Percentiles rank a stretch among this genome's conserved stretches.
Conservation (phyloP, 495 filamentous ascomycete species). For the Xylaria sp. region DNA sequence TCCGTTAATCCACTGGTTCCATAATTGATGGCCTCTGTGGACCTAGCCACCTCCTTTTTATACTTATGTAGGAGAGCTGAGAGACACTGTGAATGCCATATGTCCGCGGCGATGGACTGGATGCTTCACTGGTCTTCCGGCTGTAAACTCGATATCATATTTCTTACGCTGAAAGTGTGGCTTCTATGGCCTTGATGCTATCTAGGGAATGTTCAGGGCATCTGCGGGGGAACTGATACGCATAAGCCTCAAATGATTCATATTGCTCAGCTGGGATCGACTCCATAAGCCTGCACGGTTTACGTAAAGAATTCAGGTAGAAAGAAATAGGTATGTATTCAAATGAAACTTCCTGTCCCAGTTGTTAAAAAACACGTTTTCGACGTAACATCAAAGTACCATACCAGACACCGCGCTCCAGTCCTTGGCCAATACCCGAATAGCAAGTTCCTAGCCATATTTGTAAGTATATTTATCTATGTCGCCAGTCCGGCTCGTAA, state of each 20-base stretch:
- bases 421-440: constrained; percentile 10
- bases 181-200: background rate
- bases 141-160: too few species aligned
- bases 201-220: too few species aligned
- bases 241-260: background rate
- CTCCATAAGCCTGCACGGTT: background rate
- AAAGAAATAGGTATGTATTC: background rate
- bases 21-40: background rate
- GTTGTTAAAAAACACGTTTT: constrained; percentile 12
- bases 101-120: too few species aligned
- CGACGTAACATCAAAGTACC: constrained; percentile 7
- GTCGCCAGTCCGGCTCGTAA: background rate
- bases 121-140: too few species aligned
- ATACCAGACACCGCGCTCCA: constrained; percentile 27
- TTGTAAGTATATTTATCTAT: background rate
- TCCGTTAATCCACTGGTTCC: background rate
- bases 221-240: too few species aligned
- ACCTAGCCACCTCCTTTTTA: too few species aligned
- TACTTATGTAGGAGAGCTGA: too few species aligned
- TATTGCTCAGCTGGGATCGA: background rate
- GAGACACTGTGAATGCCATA: too few species aligned
- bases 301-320: background rate
- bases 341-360: constrained; percentile 1
- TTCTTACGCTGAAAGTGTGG: too few species aligned
- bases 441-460: constrained; percentile 1